Conservation (phyloP, 2,329 filamentous ascomycete species). For the Coleophoma cylindrospora region DNA sequence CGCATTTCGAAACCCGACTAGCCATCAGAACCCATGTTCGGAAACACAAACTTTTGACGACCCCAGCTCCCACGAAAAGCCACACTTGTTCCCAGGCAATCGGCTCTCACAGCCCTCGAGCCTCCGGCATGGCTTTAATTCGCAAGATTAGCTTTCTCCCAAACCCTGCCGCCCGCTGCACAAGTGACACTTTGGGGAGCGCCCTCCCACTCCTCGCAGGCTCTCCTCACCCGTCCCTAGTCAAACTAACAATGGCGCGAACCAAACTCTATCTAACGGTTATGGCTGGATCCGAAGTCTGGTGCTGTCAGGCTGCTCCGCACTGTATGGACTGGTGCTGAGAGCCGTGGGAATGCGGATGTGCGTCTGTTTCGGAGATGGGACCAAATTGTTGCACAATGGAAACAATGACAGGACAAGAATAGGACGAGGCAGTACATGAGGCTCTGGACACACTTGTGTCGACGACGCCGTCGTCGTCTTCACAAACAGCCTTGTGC, state of each 20-base stretch:
- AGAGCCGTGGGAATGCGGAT: not conserved
- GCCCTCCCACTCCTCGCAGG: not conserved
- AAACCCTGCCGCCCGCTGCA: slow-evolving; percentile 4
- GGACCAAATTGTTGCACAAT: slow-evolving; percentile 6
- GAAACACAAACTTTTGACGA: slow-evolving; percentile 1
- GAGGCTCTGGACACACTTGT: too few relatives aligned
- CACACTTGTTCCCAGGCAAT: slow-evolving; percentile 6
- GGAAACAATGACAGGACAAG: slow-evolving; percentile 8
- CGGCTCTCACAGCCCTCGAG: slow-evolving; percentile 6
- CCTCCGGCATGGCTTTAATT: slow-evolving; percentile 14
- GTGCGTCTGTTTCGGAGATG: slow-evolving; percentile 10
- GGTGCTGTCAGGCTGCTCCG: too few relatives aligned
- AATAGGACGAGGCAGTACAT: not conserved
- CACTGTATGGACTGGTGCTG: not conserved
- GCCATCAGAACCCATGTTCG: slow-evolving; percentile 1
- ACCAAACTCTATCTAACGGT: not conserved
- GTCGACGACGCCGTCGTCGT: too few relatives aligned
- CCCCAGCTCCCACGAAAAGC: slow-evolving; percentile 1
- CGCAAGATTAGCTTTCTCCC: slow-evolving; percentile 2
- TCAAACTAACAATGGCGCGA: not conserved
- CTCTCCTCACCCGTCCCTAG: not conserved
- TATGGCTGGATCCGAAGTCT: not conserved
- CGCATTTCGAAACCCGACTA: slow-evolving; percentile 2
- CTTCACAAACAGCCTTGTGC: too few relatives aligned
- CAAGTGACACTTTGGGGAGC: slow-evolving; percentile 9